Conservation (phyloP, 345 rosid genomes). For the Eutrema yunnanense region DNA sequence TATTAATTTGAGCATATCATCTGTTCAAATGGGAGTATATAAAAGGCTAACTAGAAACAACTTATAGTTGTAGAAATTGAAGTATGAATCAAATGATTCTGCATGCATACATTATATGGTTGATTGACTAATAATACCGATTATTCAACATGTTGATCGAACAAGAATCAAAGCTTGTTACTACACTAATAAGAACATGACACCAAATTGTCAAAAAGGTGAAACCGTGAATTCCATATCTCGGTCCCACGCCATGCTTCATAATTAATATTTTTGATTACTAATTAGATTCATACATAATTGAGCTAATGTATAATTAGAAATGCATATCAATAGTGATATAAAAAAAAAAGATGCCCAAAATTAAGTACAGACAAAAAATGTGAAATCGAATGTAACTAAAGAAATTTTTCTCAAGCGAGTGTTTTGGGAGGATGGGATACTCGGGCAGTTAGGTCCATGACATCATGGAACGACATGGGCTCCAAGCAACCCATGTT, state of each 20-base stretch:
- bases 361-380: not conserved
- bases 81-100: not conserved
- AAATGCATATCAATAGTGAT: not conserved
- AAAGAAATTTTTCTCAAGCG: not conserved
- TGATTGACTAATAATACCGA: slow-evolving; percentile 14
- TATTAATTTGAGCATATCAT: no score
- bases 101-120: not conserved
- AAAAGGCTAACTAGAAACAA: no score
- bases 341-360: not conserved
- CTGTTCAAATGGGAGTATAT: not conserved
- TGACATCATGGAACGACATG: no score
- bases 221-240: slow-evolving; percentile 21
- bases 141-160: slow-evolving; percentile 4
- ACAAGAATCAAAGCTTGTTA: slow-evolving; percentile 4
- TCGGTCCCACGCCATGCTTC: slow-evolving; percentile 30
- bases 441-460: no score
- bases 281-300: not conserved
- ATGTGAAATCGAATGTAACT: not conserved
- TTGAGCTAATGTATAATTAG: not conserved
- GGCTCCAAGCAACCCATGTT: slow-evolving; percentile 24
- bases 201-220: slow-evolving; percentile 23
- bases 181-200: slow-evolving; percentile 13
- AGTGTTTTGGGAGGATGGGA: no score
- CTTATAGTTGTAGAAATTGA: not conserved
- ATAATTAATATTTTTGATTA: not conserved